Conservation (phyloP, 2,329 filamentous ascomycete species). For the Remersonia thermophila region DNA sequence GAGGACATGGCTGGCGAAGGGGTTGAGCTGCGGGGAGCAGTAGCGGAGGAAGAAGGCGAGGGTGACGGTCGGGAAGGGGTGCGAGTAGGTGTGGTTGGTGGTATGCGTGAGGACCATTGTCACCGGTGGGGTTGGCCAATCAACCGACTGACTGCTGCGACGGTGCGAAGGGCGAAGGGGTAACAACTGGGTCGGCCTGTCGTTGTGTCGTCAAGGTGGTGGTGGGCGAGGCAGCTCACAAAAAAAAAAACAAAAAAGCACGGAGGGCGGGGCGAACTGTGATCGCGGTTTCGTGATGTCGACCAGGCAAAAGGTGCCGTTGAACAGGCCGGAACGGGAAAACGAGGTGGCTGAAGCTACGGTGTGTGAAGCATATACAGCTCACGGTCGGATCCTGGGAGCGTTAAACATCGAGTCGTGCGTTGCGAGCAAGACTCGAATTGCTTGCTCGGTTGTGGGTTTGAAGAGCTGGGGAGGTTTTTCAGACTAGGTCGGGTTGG, state of each 20-base stretch:
- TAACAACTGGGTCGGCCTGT: no score
- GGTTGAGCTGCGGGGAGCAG: conserved; percentile 57
- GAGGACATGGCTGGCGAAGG: conserved; percentile 69
- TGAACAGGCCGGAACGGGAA: conserved; percentile 1
- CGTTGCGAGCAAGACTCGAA: no score
- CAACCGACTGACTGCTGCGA: not conserved
- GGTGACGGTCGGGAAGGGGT: conserved; percentile 74
- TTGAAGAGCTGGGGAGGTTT: no score
- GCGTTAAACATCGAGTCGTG: conserved; percentile 10
- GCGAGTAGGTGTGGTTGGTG: conserved; percentile 61
- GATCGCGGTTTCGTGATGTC: conserved; percentile 6
- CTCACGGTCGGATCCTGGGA: conserved; percentile 11
- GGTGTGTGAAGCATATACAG: conserved; percentile 11
- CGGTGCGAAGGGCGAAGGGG: not conserved
- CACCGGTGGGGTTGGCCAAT: conserved; percentile 14
- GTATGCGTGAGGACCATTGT: conserved; percentile 53
- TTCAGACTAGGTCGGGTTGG: not conserved
- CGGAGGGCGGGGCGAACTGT: no score
- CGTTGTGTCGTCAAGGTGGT: no score
- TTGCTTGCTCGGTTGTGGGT: no score
- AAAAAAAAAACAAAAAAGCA: no score
- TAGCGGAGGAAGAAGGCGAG: conserved; percentile 85
- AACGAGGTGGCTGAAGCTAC: conserved; percentile 1
- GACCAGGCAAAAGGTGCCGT: conserved; percentile 9
- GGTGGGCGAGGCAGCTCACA: no score